Conservation (phyloP, 2,329 filamentous ascomycete species). For the Ceratocystis ficicola region DNA sequence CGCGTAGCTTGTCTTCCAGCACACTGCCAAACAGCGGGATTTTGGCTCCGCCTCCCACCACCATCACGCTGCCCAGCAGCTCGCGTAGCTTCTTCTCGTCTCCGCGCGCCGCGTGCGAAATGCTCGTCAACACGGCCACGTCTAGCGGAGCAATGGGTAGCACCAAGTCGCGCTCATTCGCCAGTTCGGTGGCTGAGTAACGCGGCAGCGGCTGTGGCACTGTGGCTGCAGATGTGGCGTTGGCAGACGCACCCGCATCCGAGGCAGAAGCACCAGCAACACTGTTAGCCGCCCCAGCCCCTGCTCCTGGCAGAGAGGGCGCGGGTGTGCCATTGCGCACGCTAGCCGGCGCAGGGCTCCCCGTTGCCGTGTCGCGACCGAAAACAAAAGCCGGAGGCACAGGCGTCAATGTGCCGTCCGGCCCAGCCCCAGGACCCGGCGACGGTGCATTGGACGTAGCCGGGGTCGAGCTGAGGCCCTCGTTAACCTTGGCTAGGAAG, state of each 20-base stretch:
- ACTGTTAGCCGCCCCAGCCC: slow-evolving; percentile 17
- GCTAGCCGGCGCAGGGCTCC: slow-evolving; percentile 42
- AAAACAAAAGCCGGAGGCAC: slow-evolving; percentile 44
- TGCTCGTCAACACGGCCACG: slow-evolving; percentile 77
- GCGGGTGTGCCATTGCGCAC: slow-evolving; percentile 39
- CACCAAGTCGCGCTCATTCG: slow-evolving; percentile 63
- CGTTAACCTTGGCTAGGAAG: slow-evolving; percentile 53
- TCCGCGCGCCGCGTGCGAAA: slow-evolving; percentile 71
- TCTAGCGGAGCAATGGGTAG: slow-evolving; percentile 77
- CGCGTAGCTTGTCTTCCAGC: slow-evolving; percentile 70
- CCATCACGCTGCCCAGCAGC: slow-evolving; percentile 79
- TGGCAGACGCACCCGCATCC: slow-evolving; percentile 26
- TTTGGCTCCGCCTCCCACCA: slow-evolving; percentile 75
- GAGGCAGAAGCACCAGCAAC: background rate
- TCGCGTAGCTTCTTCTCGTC: slow-evolving; percentile 92
- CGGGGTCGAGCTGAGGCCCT: slow-evolving; percentile 63
- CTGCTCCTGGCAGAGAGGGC: slow-evolving; percentile 25
- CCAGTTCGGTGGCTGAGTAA: slow-evolving; percentile 42
- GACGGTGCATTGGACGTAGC: slow-evolving; percentile 78
- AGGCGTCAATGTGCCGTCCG: slow-evolving; percentile 62
- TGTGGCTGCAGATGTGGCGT: slow-evolving; percentile 30
- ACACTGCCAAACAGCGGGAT: slow-evolving; percentile 67
- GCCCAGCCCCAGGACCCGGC: slow-evolving; percentile 62
- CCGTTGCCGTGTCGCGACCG: slow-evolving; percentile 33
- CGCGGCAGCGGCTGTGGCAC: slow-evolving; percentile 24